Percentiles rank a stretch among this genome's conserved stretches.
phyloP scores from a whole-genome alignment of 2,329 filamentous ascomycete species.

The Fusarium sp. region DNA sequence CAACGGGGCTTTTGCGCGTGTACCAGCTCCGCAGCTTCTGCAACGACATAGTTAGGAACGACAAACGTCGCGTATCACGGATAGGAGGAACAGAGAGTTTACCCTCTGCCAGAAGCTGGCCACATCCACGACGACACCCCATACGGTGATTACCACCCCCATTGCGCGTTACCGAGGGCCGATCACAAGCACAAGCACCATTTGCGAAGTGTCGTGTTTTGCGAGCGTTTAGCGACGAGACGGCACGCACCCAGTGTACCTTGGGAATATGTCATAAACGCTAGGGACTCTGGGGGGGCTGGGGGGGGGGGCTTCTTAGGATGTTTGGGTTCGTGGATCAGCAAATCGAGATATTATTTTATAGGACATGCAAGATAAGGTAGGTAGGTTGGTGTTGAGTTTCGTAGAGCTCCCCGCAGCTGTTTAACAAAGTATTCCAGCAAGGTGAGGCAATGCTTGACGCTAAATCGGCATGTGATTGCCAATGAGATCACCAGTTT shows the following conservation, averaged over 20 bases:
- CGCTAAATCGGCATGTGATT: slow-evolving; percentile 47
- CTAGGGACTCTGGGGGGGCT: no score
- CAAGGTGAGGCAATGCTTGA: slow-evolving; percentile 6
- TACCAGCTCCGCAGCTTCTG: slow-evolving; percentile 78
- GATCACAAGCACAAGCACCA: slow-evolving; percentile 48
- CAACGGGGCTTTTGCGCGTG: slow-evolving; percentile 70
- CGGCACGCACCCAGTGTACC: slow-evolving; percentile 24
- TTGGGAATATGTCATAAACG: slow-evolving; percentile 34
- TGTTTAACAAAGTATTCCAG: slow-evolving; percentile 34
- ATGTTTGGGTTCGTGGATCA: not conserved
- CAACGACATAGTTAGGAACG: slow-evolving; percentile 35
- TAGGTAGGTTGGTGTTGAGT: slow-evolving; percentile 28
- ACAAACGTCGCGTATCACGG: slow-evolving; percentile 5
- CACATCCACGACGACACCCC: slow-evolving; percentile 70
- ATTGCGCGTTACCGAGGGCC: slow-evolving; percentile 53
- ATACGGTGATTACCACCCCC: slow-evolving; percentile 60
- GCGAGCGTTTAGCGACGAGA: slow-evolving; percentile 22
- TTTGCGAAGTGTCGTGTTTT: slow-evolving; percentile 25
- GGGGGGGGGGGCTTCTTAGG: slow-evolving; percentile 4
- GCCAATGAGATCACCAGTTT: slow-evolving; percentile 42
- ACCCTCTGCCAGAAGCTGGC: slow-evolving; percentile 72
- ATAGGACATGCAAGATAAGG: slow-evolving; percentile 25
- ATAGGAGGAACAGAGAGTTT: slow-evolving; percentile 37
- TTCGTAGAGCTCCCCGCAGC: slow-evolving; percentile 38
- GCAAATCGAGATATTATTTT: not conserved